Conservation (phyloP, 192 early-diverging fungal genomes). For the Backusella parvicylindrica region DNA sequence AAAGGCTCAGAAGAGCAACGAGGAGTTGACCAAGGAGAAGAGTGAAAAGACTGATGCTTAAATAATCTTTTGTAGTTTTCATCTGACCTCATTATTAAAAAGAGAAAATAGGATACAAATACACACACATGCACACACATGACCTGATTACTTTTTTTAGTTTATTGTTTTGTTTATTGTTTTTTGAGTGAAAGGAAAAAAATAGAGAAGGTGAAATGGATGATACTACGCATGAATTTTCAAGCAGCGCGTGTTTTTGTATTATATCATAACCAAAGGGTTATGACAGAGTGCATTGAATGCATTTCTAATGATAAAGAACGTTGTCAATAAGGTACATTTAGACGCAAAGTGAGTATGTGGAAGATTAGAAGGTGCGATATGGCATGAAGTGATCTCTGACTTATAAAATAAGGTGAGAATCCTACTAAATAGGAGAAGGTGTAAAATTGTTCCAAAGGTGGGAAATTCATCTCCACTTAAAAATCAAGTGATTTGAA, state of each 20-base stretch:
- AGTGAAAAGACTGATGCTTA: slow-evolving; percentile 30
- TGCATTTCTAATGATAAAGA: too few species aligned
- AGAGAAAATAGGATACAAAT: not conserved
- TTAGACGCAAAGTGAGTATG: too few species aligned
- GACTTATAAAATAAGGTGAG: too few species aligned
- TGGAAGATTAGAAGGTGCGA: too few species aligned
- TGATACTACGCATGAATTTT: not conserved
- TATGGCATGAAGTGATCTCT: too few species aligned
- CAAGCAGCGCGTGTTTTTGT: not conserved
- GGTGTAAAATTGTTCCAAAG: too few species aligned
- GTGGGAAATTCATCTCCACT: not conserved
- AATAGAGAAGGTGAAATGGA: too few species aligned
- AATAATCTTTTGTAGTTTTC: not conserved
- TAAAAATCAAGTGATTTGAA: not conserved
- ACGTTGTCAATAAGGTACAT: too few species aligned
- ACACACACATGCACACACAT: not conserved
- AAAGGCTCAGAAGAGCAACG: slow-evolving; percentile 58
- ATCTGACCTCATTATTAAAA: not conserved
- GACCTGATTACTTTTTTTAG: not conserved
- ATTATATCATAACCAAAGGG: not conserved
- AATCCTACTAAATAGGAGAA: too few species aligned
- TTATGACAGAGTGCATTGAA: too few species aligned
- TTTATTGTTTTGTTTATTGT: not conserved
- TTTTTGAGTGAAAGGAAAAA: not conserved
- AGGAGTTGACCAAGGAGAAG: slow-evolving; percentile 30